A percentile compares a stretch with the other conserved stretches of the same genome.
phyloP scores from a whole-genome alignment of 2,329 filamentous ascomycete species.

The Bipolaris bicolor region DNA sequence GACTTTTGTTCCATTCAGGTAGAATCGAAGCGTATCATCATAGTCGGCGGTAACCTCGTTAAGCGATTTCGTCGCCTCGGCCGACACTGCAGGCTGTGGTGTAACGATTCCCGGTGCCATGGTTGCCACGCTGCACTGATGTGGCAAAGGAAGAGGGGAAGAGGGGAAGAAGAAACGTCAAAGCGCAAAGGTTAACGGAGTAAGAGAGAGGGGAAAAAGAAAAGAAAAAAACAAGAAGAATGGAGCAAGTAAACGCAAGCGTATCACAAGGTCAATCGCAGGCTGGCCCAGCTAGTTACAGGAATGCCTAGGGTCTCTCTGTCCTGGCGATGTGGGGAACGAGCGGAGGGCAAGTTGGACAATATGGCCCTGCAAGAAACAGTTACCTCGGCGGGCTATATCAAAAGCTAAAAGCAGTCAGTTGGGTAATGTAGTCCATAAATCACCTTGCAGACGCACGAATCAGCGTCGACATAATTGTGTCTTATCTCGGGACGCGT shows the following conservation, averaged over 20 bases:
- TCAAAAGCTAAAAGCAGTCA: slow-evolving; percentile 4
- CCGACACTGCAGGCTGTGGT: slow-evolving; percentile 52
- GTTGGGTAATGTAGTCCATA: not conserved
- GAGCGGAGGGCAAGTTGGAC: slow-evolving; percentile 1
- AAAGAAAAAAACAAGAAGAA: not conserved
- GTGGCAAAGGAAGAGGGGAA: not conserved
- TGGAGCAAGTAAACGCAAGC: not conserved
- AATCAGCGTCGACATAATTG: slow-evolving; percentile 23
- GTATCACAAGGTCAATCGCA: not conserved
- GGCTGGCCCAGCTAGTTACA: not conserved
- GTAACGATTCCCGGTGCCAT: slow-evolving; percentile 65
- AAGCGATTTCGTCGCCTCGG: slow-evolving; percentile 56
- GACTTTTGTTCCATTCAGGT: slow-evolving; percentile 91
- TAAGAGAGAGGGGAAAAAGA: not conserved
- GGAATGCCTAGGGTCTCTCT: not conserved
- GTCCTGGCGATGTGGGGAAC: not conserved
- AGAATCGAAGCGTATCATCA: slow-evolving; percentile 89
- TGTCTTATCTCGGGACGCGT: slow-evolving; percentile 23
- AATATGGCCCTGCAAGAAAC: not conserved
- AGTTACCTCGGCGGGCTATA: slow-evolving; percentile 1
- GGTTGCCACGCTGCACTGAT: slow-evolving; percentile 10
- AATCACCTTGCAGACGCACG: slow-evolving; percentile 7
- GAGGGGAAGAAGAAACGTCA: not conserved
- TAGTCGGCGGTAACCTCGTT: slow-evolving; percentile 73
- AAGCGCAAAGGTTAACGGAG: not conserved